phyloP scores from a whole-genome alignment of 169 alveolate genomes.

The Perkinsus chesapeaki region DNA sequence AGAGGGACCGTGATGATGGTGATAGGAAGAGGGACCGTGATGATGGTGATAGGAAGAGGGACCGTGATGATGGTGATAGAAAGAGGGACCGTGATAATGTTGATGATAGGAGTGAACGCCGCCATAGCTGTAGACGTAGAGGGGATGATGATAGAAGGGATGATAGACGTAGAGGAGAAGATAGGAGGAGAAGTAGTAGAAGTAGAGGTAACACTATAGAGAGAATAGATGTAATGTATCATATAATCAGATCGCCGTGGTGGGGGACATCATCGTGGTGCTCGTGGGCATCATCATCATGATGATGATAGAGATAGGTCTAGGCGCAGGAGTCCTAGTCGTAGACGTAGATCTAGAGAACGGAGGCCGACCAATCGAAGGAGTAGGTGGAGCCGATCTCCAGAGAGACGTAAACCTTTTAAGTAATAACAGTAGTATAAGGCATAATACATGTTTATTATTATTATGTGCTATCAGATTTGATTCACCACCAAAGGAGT shows the following conservation, averaged over 20 bases:
- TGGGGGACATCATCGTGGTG: neutral
- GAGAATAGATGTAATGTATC: neutral
- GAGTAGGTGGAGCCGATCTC: neutral
- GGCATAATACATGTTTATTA: neutral
- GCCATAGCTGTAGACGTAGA: neutral
- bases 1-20: neutral
- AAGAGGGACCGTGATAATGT: neutral
- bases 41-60: neutral
- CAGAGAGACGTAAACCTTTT: neutral
- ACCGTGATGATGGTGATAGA: neutral
- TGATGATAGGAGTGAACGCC: neutral
- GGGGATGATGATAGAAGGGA: neutral
- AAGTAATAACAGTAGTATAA: neutral
- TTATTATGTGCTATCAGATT: neutral
- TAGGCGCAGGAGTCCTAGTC: neutral
- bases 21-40: neutral
- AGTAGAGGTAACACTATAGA: neutral
- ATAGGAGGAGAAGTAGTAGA: neutral
- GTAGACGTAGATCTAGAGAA: neutral
- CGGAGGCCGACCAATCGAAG: neutral
- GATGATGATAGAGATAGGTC: too few species aligned
- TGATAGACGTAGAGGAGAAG: neutral
- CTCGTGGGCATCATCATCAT: neutral
- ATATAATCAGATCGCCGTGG: neutral
- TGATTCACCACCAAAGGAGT: neutral